Base-by-base conservation (phyloP, 768 basidiomycete species). In the Suillus americanus region DNA sequence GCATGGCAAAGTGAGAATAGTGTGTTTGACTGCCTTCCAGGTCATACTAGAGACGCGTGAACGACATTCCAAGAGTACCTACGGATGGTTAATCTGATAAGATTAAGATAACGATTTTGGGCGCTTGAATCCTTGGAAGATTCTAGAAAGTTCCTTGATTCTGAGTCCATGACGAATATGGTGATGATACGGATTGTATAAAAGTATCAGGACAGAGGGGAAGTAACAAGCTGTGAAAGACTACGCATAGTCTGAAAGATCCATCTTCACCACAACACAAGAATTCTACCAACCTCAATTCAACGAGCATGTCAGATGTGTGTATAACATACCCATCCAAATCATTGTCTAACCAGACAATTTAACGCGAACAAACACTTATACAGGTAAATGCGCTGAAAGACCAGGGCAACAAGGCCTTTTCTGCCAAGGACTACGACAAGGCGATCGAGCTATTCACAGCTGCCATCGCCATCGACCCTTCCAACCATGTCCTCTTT, bases 321-420 rank as follows among this genome's bases (percentile, higher is more conserved):
- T 55, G 78, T 50, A 50, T 77, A 62, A 33, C 46, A 41, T 50
- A 13, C 7, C 9, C n/a, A 6, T 40, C 46, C 12, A n/a, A 35
- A 37, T 60, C 8, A 59, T 65, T 55, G 55, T 48, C 81, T 79
- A 68, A 41, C 41, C 30, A 59, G 20, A 61, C n/a, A 30, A 53
- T n/a, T 10, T 45, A 16, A 45, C 40, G 12, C n/a, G 18, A 13
- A 8, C 14, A 57, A 16, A 40, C 23, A 28, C 16, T 28, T 25
- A 1, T 18, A 6, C 65, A 85, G 84, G 81, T 79, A 56, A 80
- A 82, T 74, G 79, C 86, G 65, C 82, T 97, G 68, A 98, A 98
- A 81, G 92, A 94, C 73, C 87, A 87, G 73, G 96, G 95, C 72
- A 98, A 98, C 84, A 95, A 95, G 73, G 95, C 96, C 25, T 98